These are phyloP conservation scores for Ampelocalamus luodianensis DNA, from an alignment of 176 grass and related monocot species.

Conservation along the genomic window DNA sequence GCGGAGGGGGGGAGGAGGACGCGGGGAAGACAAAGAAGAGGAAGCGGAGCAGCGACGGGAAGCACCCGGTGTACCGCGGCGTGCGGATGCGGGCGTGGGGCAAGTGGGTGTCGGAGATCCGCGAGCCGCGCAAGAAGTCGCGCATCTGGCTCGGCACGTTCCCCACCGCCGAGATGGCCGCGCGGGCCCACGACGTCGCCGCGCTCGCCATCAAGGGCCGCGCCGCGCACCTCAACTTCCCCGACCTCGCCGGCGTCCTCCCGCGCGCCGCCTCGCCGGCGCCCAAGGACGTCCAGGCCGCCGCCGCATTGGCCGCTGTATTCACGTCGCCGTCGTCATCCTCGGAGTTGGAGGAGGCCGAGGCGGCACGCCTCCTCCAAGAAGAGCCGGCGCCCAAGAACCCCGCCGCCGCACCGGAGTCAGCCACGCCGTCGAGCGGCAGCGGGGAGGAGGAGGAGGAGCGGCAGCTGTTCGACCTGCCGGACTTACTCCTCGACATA, in stretches of 20 bases:
- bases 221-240: slow-evolving; percentile 89
- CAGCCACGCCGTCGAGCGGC: slow-evolving; percentile 35
- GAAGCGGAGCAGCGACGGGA: slow-evolving; percentile 80
- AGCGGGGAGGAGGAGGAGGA: slow-evolving; percentile 44
- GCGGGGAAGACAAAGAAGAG: slow-evolving; percentile 35
- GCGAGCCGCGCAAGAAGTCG: slow-evolving; percentile 95
- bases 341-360: background rate
- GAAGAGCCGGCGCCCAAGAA: slow-evolving; percentile 21
- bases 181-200: slow-evolving; percentile 93
- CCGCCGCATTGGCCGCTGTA: slow-evolving; percentile 79
- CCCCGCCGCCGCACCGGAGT: background rate
- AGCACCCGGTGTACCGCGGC: slow-evolving; percentile 81
- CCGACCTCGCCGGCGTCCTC: slow-evolving; percentile 65
- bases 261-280: slow-evolving; percentile 68
- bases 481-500: slow-evolving; percentile 74
- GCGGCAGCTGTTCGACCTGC: slow-evolving; percentile 77
- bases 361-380: slow-evolving; percentile 5
- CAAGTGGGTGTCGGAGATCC: slow-evolving; percentile 99
- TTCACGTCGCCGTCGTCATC: slow-evolving; percentile 1
- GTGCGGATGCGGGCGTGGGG: slow-evolving; percentile 98
- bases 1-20: background rate
- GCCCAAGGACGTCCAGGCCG: slow-evolving; percentile 92
- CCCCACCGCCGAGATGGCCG: slow-evolving; percentile 88
- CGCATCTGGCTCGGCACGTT: slow-evolving; percentile 98
- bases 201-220: slow-evolving; percentile 87